phyloP scores from a whole-genome alignment of 1,284 basidiomycete species.

The Malassezia japonica region DNA sequence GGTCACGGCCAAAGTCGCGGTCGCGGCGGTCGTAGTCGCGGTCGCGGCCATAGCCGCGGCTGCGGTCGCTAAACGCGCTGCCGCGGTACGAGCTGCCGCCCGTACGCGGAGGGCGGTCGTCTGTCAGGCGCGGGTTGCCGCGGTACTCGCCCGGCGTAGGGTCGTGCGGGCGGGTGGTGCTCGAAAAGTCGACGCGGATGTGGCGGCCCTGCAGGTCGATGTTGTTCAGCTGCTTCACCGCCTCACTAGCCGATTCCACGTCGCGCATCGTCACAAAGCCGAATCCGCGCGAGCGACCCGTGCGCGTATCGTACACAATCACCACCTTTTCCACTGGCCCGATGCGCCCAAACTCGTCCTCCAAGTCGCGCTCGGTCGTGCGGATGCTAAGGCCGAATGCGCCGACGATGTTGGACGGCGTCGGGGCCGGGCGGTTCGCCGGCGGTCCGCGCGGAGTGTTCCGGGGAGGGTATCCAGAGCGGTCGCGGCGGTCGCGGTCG shows the following conservation, averaged over 20 bases:
- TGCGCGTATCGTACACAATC: conserved; percentile 96
- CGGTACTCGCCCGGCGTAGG: conserved; percentile 91
- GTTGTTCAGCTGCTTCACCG: conserved; percentile 84
- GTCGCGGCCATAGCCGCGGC: conserved; percentile 2
- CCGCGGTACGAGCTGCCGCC: conserved; percentile 11
- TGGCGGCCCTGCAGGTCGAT: conserved; percentile 85
- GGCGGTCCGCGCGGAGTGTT: neutral
- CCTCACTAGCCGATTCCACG: conserved; percentile 73
- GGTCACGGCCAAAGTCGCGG: conserved; percentile 19
- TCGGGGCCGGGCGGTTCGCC: conserved; percentile 49
- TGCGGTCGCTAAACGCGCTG: neutral
- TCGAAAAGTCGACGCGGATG: conserved; percentile 92
- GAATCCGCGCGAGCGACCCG: conserved; percentile 90
- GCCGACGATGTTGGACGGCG: conserved; percentile 79
- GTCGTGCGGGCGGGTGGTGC: conserved; percentile 82
- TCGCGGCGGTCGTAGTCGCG: conserved; percentile 9
- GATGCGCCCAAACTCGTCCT: conserved; percentile 80
- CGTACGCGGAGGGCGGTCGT: conserved; percentile 23
- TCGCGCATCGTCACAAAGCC: conserved; percentile 90
- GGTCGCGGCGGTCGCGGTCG: neutral
- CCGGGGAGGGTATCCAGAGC: neutral
- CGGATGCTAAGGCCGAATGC: conserved; percentile 93
- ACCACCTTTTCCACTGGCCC: conserved; percentile 81
- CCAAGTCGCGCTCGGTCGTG: conserved; percentile 82
- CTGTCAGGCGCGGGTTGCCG: conserved; percentile 30